These are phyloP conservation scores for Sordariomycetes sp. DNA, from an alignment of 2,329 filamentous ascomycete genomes.

Conservation along the genomic window DNA sequence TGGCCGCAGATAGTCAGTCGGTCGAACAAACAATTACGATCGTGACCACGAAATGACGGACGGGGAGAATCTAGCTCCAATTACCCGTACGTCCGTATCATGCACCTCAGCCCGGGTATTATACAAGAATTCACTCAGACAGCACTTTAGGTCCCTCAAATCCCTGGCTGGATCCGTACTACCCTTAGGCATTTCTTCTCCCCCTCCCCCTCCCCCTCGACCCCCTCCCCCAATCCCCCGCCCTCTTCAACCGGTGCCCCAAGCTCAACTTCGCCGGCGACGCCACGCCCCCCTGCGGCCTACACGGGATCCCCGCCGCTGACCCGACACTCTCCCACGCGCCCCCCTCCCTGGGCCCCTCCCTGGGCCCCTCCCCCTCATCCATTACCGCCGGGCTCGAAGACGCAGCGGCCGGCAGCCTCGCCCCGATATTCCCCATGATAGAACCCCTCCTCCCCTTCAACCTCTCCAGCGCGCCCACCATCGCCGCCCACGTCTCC, in stretches of 20 bases:
- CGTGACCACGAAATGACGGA: too few species aligned
- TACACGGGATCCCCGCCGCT: background rate
- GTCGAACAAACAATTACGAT: too few species aligned
- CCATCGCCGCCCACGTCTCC: constrained; percentile 47
- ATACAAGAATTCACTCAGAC: background rate
- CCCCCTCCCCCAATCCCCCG: background rate
- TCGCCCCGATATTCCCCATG: background rate
- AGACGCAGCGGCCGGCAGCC: background rate
- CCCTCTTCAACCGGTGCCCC: constrained; percentile 1
- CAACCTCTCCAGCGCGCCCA: constrained; percentile 21
- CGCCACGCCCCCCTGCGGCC: background rate
- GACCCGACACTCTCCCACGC: constrained; percentile 3
- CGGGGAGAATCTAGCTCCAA: too few species aligned
- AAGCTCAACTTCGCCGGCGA: constrained; percentile 4
- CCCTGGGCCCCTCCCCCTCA: background rate
- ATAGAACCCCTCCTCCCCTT: constrained; percentile 1
- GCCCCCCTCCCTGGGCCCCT: background rate
- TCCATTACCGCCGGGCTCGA: background rate
- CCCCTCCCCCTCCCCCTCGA: background rate
- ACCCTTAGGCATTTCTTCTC: background rate
- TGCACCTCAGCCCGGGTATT: background rate
- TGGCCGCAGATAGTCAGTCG: too few species aligned
- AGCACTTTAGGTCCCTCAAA: background rate
- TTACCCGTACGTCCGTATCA: too few species aligned
- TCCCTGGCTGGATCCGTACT: background rate